Conservation (phyloP, 2,329 filamentous ascomycete genomes). For the Diaporthe sp. region DNA sequence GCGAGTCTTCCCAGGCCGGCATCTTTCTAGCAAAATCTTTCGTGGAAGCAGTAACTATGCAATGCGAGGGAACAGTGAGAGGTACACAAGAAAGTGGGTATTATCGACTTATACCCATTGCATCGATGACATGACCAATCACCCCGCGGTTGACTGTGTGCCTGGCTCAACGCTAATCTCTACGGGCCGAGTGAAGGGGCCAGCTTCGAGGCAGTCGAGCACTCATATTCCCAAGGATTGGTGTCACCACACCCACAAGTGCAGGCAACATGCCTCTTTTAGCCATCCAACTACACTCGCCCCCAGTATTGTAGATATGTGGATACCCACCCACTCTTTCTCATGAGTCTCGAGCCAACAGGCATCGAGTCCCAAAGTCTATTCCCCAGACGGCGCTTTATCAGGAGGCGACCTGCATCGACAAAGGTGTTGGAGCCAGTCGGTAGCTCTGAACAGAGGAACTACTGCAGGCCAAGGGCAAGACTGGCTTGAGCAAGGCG, state of each 20-base stretch:
- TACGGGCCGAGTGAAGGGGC: background rate
- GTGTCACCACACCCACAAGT: background rate
- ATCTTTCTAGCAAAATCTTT: background rate
- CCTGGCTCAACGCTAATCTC: background rate
- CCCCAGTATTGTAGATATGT: background rate
- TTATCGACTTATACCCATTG: slow-evolving; percentile 9
- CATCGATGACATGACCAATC: slow-evolving; percentile 14
- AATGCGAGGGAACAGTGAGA: background rate
- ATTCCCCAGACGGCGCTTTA: background rate
- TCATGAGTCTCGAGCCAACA: background rate
- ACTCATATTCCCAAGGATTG: background rate
- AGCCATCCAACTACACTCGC: background rate
- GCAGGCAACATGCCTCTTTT: slow-evolving; percentile 3
- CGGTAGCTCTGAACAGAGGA: background rate
- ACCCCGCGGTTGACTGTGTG: background rate
- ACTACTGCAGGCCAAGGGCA: slow-evolving; percentile 23
- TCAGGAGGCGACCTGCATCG: background rate
- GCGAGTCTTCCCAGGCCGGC: background rate
- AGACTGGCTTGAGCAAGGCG: background rate
- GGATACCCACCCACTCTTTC: background rate
- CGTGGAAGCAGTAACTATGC: background rate
- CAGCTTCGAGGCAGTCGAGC: background rate
- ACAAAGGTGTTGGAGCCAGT: slow-evolving; percentile 6
- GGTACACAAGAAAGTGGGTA: background rate
- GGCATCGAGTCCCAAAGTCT: background rate